A percentile compares a stretch with the other conserved stretches of the same genome.
phyloP scores from a whole-genome alignment of 1,284 basidiomycete species.

The Pseudozyma hubeiensis region DNA sequence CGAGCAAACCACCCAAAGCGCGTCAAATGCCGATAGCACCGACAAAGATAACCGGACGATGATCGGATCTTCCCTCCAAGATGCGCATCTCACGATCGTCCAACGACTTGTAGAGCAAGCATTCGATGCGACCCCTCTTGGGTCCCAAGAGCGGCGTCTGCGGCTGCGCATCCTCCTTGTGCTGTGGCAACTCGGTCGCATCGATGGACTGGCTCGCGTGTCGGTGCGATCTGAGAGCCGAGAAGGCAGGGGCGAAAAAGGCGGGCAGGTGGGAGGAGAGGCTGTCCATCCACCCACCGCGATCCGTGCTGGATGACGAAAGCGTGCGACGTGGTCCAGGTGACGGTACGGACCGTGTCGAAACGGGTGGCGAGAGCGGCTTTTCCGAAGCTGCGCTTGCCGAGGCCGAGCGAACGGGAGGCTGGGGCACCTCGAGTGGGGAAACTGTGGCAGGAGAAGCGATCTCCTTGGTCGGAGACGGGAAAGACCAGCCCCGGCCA shows the following conservation, averaged over 20 bases:
- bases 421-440: background rate
- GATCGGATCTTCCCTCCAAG: slow-evolving; percentile 73
- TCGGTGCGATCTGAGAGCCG: slow-evolving; percentile 26
- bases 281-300: slow-evolving; percentile 41
- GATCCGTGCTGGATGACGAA: background rate
- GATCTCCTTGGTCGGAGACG: background rate
- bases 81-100: slow-evolving; percentile 81
- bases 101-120: slow-evolving; percentile 78
- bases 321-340: slow-evolving; percentile 6
- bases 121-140: slow-evolving; percentile 67
- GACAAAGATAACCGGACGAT: slow-evolving; percentile 76
- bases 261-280: slow-evolving; percentile 49
- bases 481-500: background rate
- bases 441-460: background rate
- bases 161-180: background rate
- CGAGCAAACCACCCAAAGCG: too few species aligned
- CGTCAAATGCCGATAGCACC: slow-evolving; percentile 52
- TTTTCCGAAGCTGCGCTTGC: background rate
- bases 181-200: background rate
- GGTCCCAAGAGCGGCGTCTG: slow-evolving; percentile 42
- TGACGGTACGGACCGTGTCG: slow-evolving; percentile 4
- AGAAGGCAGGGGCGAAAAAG: slow-evolving; percentile 33
- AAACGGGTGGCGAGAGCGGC: background rate
- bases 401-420: slow-evolving; percentile 14
- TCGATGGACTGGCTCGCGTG: slow-evolving; percentile 1